phyloP scores from a whole-genome alignment of 148 eudicot genomes.

The Rhododendron kiyosumense region DNA sequence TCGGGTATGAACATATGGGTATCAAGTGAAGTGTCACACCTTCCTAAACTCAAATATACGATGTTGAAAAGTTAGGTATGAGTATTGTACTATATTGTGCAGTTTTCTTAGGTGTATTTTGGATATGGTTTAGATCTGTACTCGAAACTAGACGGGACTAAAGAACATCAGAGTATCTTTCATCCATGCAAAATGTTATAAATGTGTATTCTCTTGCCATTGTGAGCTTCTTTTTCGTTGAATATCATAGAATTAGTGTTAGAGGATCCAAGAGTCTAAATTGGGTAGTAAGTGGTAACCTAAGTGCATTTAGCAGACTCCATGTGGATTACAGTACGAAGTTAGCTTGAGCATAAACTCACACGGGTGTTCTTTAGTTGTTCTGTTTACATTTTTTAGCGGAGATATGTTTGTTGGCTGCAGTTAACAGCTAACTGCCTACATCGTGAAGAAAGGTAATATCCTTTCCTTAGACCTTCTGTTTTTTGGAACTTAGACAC shows the following conservation, averaged over 20 bases:
- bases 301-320: not conserved
- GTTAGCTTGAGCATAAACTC: not conserved
- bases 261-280: not conserved
- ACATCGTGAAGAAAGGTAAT: not conserved
- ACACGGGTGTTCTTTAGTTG: not conserved
- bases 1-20: not conserved
- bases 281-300: not conserved
- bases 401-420: not conserved
- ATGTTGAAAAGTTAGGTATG: not conserved
- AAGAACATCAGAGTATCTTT: not conserved
- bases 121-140: not conserved
- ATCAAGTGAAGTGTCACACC: not conserved
- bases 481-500: not conserved
- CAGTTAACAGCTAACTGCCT: not conserved
- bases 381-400: not conserved
- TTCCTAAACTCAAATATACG: not conserved
- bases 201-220: not conserved
- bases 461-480: not conserved
- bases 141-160: not conserved
- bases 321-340: not conserved
- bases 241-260: not conserved
- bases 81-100: not conserved
- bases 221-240: not conserved
- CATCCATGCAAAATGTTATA: not conserved
- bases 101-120: not conserved